Conservation (phyloP, 306 rosid species). For the Lupinus albus region DNA sequence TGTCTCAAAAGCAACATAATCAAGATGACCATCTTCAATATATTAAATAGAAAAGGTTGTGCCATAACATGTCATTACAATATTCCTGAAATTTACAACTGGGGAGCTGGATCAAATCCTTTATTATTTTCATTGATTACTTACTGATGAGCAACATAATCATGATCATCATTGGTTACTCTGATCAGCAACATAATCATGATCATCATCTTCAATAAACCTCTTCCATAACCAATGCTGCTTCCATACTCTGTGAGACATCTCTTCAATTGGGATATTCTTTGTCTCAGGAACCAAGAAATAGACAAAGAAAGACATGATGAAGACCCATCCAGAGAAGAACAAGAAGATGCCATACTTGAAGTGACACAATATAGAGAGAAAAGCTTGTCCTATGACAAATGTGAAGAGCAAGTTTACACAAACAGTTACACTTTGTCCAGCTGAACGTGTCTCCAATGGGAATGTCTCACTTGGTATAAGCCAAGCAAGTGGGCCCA, state of each 20-base stretch:
- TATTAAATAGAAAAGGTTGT: too few relatives aligned
- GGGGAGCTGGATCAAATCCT: conserved; percentile 56
- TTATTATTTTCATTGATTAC: conserved; percentile 32
- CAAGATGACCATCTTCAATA: too few relatives aligned
- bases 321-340: conserved; percentile 79
- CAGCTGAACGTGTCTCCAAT: conserved; percentile 82
- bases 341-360: conserved; percentile 87
- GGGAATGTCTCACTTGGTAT: conserved; percentile 89
- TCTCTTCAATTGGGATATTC: conserved; percentile 85
- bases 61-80: too few relatives aligned
- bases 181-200: conserved; percentile 21
- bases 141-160: conserved; percentile 24
- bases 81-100: conserved; percentile 42
- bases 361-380: conserved; percentile 80
- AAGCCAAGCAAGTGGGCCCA: conserved; percentile 93
- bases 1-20: too few relatives aligned
- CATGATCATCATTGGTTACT: not conserved
- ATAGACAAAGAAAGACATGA: conserved; percentile 67
- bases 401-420: conserved; percentile 78
- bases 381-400: conserved; percentile 76
- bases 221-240: conserved; percentile 90
- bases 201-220: conserved; percentile 48
- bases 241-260: conserved; percentile 88
- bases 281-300: conserved; percentile 82
- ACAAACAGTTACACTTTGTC: conserved; percentile 84